phyloP scores from a whole-genome alignment of 345 rosid species.

The Ceriops zippeliana region DNA sequence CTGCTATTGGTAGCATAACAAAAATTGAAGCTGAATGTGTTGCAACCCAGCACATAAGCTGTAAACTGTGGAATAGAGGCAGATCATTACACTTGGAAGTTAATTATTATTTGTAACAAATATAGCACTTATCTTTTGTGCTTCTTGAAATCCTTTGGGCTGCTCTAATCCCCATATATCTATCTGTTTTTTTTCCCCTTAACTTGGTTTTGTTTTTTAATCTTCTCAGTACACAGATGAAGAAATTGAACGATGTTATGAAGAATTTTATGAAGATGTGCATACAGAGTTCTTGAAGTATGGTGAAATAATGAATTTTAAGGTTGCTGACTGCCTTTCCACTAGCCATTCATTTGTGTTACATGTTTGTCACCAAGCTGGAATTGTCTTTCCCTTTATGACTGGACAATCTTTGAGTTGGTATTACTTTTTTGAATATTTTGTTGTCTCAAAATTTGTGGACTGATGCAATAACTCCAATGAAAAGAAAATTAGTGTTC shows the following conservation, averaged over 20 bases:
- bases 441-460: background rate
- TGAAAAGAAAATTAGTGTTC: background rate
- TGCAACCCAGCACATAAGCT: no score
- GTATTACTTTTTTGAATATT: background rate
- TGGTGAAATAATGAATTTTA: conserved; percentile 93
- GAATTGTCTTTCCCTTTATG: background rate
- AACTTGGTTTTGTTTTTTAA: conserved; percentile 18
- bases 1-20: background rate
- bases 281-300: conserved; percentile 94
- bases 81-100: no score
- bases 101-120: no score
- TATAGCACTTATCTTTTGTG: no score
- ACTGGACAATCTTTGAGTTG: background rate
- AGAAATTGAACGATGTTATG: conserved; percentile 72
- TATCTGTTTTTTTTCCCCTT: background rate
- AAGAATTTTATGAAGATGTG: conserved; percentile 96
- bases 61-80: no score
- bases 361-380: background rate
- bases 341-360: background rate
- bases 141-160: background rate
- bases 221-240: conserved; percentile 81
- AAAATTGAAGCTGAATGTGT: no score
- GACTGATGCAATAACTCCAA: background rate
- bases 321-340: conserved; percentile 47
- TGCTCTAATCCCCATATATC: no score